Evolutionary conservation across 129 eudicot species (phyloP).

Genomic region (Arctium minus): DNA sequence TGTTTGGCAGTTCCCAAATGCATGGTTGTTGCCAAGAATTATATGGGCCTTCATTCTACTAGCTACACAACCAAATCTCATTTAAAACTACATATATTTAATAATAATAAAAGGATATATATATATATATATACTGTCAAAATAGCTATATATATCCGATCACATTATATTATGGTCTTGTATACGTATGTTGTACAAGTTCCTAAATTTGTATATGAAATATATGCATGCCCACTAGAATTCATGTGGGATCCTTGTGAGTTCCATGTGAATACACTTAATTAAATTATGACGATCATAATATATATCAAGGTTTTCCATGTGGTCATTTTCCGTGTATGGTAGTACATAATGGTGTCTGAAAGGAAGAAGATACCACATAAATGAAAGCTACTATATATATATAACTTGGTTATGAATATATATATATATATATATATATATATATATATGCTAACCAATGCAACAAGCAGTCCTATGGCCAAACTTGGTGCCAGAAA

Average conservation of each 20-base stretch:
- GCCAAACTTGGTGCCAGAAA: slow-evolving; percentile 22
- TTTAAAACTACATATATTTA: not conserved
- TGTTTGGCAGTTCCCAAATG: slow-evolving; percentile 28
- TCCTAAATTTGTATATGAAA: not conserved
- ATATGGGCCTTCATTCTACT: not conserved
- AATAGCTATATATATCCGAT: no score
- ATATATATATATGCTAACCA: no score
- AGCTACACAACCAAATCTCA: not conserved
- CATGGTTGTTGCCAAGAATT: slow-evolving; percentile 22
- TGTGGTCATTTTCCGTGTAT: not conserved
- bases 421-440: not conserved
- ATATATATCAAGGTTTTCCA: not conserved
- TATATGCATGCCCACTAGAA: not conserved
- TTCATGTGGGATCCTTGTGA: not conserved
- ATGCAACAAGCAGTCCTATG: not conserved
- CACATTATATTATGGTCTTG: not conserved
- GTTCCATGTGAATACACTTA: not conserved
- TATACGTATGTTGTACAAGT: not conserved
- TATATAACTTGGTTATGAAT: no score
- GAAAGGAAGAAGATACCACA: not conserved
- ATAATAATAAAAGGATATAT: no score
- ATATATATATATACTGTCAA: no score
- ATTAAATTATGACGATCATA: not conserved
- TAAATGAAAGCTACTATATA: not conserved
- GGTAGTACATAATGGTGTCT: not conserved